Base-by-base conservation (phyloP, 2,329 filamentous ascomycete species). In the Sclerotinia glacialis region DNA sequence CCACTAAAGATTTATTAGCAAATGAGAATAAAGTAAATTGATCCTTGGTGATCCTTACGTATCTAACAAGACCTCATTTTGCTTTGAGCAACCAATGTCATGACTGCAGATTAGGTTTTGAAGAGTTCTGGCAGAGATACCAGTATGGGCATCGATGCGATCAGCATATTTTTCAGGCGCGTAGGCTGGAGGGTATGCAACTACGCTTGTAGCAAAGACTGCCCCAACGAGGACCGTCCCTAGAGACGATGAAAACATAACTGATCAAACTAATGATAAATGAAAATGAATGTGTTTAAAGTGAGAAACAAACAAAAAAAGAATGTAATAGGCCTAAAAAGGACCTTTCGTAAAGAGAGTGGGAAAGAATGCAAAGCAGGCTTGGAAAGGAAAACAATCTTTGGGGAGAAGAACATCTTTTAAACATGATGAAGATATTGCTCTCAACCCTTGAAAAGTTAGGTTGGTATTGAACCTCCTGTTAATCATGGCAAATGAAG, bases 31-130 rank as follows among this genome's bases (percentile, higher is more conserved):
- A 21, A 6, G 18, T n/a, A 40, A 26, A 16, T 12, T 40, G 6
- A 26, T 49, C 16, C 5, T 54, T 28, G 26, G 23, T 18, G 55
- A n/a, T 5, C 21, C 71, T 64, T 68, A 72, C 71, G 71, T 42
- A 64, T 71, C 55, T 21, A 74, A 63, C n/a, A 73, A 60, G n/a
- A 69, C 55, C 46, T 71, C 68, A 21, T 68, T 66, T 26, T 66
- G 49, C 42, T 64, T 67, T 18, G 65, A 65, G 42, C 42, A 60
- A 7, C 63, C 44, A 60, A 65, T 65, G n/a, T 65, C 63, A 44
- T 65, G 63, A 23, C 42, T 49, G 53, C 54, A 65, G 18, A 65
- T 23, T 28, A 23, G 23, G 26, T 37, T 60, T 34, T 26, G 8
- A 9, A n/a, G 40, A 18, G 21, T 23, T 58, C 60, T 63, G 11